These are phyloP conservation scores for Xylaria digitata DNA, from an alignment of 2,329 filamentous ascomycete genomes.

Conservation along the genomic window DNA sequence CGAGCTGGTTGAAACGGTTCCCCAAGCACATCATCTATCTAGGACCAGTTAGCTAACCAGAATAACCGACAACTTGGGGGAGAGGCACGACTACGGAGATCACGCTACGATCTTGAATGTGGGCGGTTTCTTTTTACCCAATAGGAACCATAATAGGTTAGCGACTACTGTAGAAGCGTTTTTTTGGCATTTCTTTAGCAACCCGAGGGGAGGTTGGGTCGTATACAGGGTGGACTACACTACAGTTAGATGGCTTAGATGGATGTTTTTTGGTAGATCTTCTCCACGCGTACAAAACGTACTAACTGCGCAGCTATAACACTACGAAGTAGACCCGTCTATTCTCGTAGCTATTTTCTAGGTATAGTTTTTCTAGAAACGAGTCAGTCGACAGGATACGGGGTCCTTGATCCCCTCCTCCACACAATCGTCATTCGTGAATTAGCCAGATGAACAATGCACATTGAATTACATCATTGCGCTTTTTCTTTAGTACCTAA, in stretches of 20 bases:
- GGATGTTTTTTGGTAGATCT: not conserved
- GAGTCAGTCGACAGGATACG: no score
- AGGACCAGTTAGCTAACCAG: slow-evolving; percentile 4
- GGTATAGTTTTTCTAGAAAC: no score
- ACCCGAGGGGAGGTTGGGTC: no score
- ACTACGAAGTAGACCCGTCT: no score
- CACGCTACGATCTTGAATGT: slow-evolving; percentile 23
- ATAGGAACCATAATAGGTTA: not conserved
- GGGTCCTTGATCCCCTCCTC: no score
- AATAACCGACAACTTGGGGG: slow-evolving; percentile 8
- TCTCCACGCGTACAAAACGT: not conserved
- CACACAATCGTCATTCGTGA: slow-evolving; percentile 4
- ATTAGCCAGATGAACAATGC: not conserved
- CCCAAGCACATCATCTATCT: slow-evolving; percentile 2
- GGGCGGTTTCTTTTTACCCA: slow-evolving; percentile 4
- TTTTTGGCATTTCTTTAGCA: not conserved
- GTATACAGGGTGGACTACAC: no score
- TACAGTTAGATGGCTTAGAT: no score
- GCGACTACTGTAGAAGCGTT: no score
- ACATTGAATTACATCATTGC: slow-evolving; percentile 28
- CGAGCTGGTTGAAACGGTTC: slow-evolving; percentile 20
- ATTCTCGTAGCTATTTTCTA: no score
- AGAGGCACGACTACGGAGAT: slow-evolving; percentile 1
- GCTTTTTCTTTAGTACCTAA: slow-evolving; percentile 3
- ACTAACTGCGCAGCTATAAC: no score